Percentiles rank a stretch among this genome's conserved stretches.
Conservation (phyloP, 116 monocot genomes). For the Papilionanthe hybrid region DNA sequence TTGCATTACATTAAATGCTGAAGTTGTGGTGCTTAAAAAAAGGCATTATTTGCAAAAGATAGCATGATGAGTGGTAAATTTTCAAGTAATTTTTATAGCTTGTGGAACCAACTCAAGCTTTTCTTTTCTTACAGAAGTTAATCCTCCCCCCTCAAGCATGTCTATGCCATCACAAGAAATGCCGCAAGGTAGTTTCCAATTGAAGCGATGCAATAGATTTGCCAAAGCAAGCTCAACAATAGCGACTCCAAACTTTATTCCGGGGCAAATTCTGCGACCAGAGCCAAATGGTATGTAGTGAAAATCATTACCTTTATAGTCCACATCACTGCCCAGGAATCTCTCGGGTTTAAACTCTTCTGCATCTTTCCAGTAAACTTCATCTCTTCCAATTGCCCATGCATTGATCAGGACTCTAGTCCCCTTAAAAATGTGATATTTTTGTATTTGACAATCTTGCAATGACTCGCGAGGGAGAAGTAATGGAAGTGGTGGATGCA, state of each 20-base stretch:
- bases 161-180: not conserved
- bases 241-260: not conserved
- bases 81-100: not conserved
- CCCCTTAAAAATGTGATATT: not conserved
- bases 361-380: not conserved
- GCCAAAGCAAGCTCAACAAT: not conserved
- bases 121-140: not conserved
- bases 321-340: not conserved
- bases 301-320: not conserved
- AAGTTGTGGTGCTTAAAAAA: no score
- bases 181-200: not conserved
- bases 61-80: no score
- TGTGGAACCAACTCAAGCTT: conserved; percentile 3
- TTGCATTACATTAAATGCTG: no score
- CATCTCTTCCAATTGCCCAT: not conserved
- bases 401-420: not conserved
- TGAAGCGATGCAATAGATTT: conserved; percentile 1
- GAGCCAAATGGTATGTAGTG: conserved; percentile 1
- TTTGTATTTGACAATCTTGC: not conserved
- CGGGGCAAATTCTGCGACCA: not conserved
- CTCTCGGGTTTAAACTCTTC: not conserved
- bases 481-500: not conserved
- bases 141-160: not conserved
- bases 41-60: no score
- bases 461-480: not conserved